These are phyloP conservation scores for Cenchrus purpureus DNA, from an alignment of 176 grass and related monocot species.

Conservation along the genomic window DNA sequence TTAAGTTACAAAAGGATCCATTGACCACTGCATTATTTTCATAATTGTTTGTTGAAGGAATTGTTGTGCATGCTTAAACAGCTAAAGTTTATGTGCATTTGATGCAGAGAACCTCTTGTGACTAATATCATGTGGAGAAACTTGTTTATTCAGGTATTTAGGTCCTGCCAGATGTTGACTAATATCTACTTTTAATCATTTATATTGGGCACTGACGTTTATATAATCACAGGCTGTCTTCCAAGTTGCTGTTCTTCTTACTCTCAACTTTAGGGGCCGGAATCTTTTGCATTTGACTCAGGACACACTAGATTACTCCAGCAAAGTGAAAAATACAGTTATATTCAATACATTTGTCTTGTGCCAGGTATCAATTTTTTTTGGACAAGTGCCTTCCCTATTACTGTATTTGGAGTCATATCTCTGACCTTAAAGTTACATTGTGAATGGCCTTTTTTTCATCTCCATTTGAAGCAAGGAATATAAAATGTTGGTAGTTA, in stretches of 20 bases:
- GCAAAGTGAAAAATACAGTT: constrained; percentile 92
- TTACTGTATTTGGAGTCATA: background rate
- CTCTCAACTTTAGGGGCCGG: constrained; percentile 74
- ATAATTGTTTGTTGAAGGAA: constrained; percentile 11
- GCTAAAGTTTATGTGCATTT: constrained; percentile 19
- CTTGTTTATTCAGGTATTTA: constrained; percentile 80
- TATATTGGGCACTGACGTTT: constrained; percentile 26
- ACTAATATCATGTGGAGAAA: constrained; percentile 99
- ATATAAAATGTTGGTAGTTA: background rate
- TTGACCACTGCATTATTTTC: background rate
- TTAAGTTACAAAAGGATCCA: background rate
- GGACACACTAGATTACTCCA: constrained; percentile 53
- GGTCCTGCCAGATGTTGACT: constrained; percentile 2
- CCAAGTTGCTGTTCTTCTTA: constrained; percentile 86
- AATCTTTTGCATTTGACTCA: constrained; percentile 68
- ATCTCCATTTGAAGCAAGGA: background rate
- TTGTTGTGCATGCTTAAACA: constrained; percentile 18
- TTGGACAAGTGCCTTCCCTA: constrained; percentile 10
- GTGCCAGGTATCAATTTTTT: constrained; percentile 63
- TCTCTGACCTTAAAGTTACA: background rate
- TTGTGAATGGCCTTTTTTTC: constrained; percentile 10
- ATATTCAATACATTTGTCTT: constrained; percentile 98
- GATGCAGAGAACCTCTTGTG: constrained; percentile 79
- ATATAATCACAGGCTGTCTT: constrained; percentile 71
- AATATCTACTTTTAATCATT: constrained; percentile 24